These are phyloP conservation scores for Theileria orientalis DNA, from an alignment of 169 alveolate species.

Conservation along the genomic window DNA sequence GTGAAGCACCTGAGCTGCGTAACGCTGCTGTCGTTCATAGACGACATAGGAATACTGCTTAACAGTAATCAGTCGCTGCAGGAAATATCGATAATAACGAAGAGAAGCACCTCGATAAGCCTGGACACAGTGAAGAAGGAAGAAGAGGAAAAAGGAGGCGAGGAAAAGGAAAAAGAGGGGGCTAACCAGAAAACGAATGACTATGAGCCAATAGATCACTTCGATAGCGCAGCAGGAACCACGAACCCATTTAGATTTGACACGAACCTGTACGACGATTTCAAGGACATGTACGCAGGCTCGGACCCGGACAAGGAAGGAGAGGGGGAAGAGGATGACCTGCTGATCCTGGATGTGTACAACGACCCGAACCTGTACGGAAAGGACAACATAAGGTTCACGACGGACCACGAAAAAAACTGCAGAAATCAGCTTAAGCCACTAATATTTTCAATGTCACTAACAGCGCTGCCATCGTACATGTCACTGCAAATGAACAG, in stretches of 20 bases:
- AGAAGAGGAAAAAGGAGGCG: neutral
- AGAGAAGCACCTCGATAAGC: neutral
- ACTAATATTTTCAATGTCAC: constrained; percentile 51
- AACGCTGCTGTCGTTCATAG: constrained; percentile 59
- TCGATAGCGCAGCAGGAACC: neutral
- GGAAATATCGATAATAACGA: constrained; percentile 56
- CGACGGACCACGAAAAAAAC: constrained; percentile 28
- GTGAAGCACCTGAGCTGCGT: constrained; percentile 36
- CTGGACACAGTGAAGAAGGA: neutral
- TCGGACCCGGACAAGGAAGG: neutral
- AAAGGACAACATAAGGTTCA: constrained; percentile 50
- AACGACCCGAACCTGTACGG: constrained; percentile 45
- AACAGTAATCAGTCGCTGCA: constrained; percentile 49
- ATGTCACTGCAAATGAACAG: neutral
- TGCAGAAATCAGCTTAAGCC: constrained; percentile 43
- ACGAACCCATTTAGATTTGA: neutral
- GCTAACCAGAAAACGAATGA: neutral
- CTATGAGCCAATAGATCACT: neutral
- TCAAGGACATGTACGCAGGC: too few species aligned
- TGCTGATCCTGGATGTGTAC: constrained; percentile 50
- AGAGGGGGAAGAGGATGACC: constrained; percentile 30
- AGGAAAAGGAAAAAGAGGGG: neutral
- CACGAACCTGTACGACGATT: too few species aligned
- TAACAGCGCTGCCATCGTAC: constrained; percentile 49
- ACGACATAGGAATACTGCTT: constrained; percentile 51